Evolutionary conservation across 768 basidiomycete genomes (phyloP).

Genomic region (Tylopilus vinaceipallidus): DNA sequence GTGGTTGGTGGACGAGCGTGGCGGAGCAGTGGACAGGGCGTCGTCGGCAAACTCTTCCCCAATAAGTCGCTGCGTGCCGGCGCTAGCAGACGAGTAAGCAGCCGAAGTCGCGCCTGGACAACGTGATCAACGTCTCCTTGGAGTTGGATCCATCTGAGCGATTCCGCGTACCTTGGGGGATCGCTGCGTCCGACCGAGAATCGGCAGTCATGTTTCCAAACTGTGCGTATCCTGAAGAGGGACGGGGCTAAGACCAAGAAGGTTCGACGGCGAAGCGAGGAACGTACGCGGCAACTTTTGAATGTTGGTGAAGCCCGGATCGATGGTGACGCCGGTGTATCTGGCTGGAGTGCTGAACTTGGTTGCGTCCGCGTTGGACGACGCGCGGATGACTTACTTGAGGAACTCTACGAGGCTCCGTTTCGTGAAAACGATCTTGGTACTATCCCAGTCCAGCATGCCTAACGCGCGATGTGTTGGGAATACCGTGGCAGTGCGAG

Average conservation of each 20-base stretch:
- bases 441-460: constrained; percentile 79
- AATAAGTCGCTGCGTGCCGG: constrained; percentile 7
- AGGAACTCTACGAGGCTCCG: constrained; percentile 74
- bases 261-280: background rate
- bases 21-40: constrained; percentile 58
- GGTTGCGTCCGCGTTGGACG: constrained; percentile 9
- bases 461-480: constrained; percentile 37
- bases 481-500: background rate
- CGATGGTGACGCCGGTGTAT: constrained; percentile 72
- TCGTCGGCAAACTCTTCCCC: constrained; percentile 49
- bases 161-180: constrained; percentile 14
- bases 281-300: constrained; percentile 68
- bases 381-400: constrained; percentile 45
- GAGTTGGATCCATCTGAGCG: background rate
- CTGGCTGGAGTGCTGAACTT: constrained; percentile 40
- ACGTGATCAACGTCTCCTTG: background rate
- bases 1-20: constrained; percentile 18
- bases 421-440: constrained; percentile 77
- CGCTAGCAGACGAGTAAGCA: constrained; percentile 3
- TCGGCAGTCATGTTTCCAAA: constrained; percentile 52
- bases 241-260: background rate
- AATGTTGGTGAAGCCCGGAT: constrained; percentile 72
- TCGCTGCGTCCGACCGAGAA: constrained; percentile 27
- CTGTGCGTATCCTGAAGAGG: constrained; percentile 60
- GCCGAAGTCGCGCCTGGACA: constrained; percentile 11